These are phyloP conservation scores for Trichoderma sp. DNA, from an alignment of 2,329 filamentous ascomycete species.

Conservation along the genomic window DNA sequence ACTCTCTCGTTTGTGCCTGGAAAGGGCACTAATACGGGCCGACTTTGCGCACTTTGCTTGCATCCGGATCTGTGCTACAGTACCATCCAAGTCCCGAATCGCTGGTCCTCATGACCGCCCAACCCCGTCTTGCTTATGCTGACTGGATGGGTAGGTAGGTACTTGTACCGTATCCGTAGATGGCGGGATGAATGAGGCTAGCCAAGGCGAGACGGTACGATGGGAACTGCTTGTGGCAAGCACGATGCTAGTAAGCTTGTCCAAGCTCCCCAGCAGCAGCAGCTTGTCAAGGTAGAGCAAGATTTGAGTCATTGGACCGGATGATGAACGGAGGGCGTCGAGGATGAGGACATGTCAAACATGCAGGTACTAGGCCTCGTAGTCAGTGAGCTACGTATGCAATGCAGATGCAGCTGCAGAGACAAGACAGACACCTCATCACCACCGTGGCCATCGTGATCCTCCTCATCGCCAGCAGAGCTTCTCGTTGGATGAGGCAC, in stretches of 20 bases:
- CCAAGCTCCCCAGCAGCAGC: neutral
- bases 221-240: neutral
- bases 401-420: neutral
- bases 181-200: neutral
- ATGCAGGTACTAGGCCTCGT: neutral
- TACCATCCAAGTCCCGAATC: constrained; percentile 1
- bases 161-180: no score
- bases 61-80: neutral
- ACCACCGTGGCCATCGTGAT: neutral
- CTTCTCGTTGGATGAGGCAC: neutral
- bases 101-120: neutral
- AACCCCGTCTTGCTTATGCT: neutral
- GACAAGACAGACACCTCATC: neutral
- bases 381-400: neutral
- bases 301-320: neutral
- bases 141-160: neutral
- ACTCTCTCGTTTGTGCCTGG: neutral
- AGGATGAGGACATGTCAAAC: neutral
- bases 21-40: neutral
- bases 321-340: neutral
- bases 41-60: neutral
- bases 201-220: neutral
- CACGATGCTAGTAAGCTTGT: neutral
- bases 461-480: neutral
- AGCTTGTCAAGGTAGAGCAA: neutral